These are phyloP conservation scores for Acanthamoeba royreba DNA, from an alignment of 208 protist species.

Conservation along the genomic window DNA sequence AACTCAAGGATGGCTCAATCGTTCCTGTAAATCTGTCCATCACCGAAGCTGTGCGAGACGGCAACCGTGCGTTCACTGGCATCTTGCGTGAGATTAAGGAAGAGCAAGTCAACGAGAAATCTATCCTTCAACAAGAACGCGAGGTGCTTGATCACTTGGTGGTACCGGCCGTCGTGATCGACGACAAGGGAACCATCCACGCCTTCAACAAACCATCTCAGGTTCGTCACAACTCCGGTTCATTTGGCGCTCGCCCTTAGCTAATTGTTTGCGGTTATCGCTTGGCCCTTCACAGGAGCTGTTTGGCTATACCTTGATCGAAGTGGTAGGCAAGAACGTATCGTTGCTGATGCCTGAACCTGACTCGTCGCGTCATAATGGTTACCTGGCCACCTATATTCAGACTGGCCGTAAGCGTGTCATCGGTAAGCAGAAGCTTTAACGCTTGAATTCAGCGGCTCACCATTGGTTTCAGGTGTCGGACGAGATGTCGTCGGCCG, in stretches of 20 bases:
- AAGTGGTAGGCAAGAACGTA: conserved; percentile 49
- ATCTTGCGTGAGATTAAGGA: not conserved
- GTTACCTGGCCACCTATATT: not conserved
- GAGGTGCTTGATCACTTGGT: conserved; percentile 34
- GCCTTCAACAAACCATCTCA: conserved; percentile 36
- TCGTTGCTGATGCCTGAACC: conserved; percentile 33
- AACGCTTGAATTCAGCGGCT: too few species aligned
- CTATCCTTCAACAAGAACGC: not conserved
- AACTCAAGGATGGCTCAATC: conserved; percentile 18
- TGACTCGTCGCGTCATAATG: not conserved
- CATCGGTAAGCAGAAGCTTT: not conserved
- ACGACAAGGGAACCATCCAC: conserved; percentile 43
- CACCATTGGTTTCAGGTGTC: too few species aligned
- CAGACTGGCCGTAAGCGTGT: not conserved
- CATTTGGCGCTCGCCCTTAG: not conserved
- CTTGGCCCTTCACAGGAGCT: not conserved
- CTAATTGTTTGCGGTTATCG: not conserved
- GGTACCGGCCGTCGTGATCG: conserved; percentile 24
- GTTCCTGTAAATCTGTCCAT: conserved; percentile 3
- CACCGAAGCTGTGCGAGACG: not conserved
- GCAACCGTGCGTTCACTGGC: not conserved
- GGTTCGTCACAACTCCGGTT: not conserved
- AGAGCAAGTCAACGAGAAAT: not conserved
- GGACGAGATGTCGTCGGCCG: conserved; percentile 14
- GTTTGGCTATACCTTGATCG: conserved; percentile 23